These are phyloP conservation scores for Favolaschia claudopus DNA, from an alignment of 768 basidiomycete genomes.

Conservation along the genomic window DNA sequence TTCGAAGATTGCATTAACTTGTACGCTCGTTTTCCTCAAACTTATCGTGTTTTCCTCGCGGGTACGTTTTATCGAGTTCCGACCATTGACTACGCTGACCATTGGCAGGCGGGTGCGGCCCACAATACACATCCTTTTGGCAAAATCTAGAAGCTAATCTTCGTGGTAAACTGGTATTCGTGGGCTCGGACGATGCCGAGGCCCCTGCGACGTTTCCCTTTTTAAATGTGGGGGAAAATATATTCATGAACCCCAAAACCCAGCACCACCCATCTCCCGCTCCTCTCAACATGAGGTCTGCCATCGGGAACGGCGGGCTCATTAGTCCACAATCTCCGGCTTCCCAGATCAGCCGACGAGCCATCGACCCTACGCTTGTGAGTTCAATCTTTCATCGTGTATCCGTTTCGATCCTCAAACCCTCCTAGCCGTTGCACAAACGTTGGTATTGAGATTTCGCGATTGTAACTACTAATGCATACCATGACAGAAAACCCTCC, in stretches of 20 bases:
- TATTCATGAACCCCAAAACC: slow-evolving; percentile 54
- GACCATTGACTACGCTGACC: slow-evolving; percentile 3
- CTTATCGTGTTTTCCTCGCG: slow-evolving; percentile 74
- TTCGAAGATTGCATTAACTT: slow-evolving; percentile 72
- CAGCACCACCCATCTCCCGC: slow-evolving; percentile 49
- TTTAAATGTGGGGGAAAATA: slow-evolving; percentile 59
- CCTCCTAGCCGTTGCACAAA: slow-evolving; percentile 74
- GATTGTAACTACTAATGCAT: background rate
- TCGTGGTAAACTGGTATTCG: slow-evolving; percentile 68
- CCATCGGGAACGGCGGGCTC: slow-evolving; percentile 65
- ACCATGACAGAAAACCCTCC: slow-evolving; percentile 71
- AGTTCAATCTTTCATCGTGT: slow-evolving; percentile 29
- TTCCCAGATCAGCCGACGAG: slow-evolving; percentile 46
- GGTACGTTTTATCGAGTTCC: slow-evolving; percentile 47
- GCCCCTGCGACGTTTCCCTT: slow-evolving; percentile 57
- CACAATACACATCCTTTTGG: slow-evolving; percentile 63
- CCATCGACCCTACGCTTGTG: slow-evolving; percentile 73
- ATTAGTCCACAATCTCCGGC: slow-evolving; percentile 72
- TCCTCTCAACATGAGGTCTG: slow-evolving; percentile 46
- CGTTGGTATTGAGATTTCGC: slow-evolving; percentile 52
- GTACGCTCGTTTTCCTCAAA: slow-evolving; percentile 76
- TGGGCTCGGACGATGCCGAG: slow-evolving; percentile 55
- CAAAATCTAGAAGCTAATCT: slow-evolving; percentile 67
- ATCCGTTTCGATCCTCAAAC: slow-evolving; percentile 1
- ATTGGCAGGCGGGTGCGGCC: slow-evolving; percentile 60